A percentile compares a stretch with the other conserved stretches of the same genome.
Conservation (phyloP, 2,329 filamentous ascomycete species). For the Lecanosticta acicola region DNA sequence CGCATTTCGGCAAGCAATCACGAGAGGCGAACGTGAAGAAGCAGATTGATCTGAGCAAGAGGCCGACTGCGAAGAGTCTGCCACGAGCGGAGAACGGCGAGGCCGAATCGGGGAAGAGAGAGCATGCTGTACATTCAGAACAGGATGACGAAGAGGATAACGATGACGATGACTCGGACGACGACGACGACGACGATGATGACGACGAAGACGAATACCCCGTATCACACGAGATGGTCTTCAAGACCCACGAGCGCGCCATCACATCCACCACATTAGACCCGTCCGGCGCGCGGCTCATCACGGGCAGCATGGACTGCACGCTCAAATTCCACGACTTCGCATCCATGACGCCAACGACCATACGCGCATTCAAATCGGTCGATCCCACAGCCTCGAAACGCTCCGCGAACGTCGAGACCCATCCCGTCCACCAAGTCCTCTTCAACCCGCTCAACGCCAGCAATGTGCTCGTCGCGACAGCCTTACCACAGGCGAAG, state of each 20-base stretch:
- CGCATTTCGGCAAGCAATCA: slow-evolving; percentile 78
- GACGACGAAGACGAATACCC: slow-evolving; percentile 85
- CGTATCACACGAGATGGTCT: slow-evolving; percentile 82
- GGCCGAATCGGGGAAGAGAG: slow-evolving; percentile 7
- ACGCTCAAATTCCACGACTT: slow-evolving; percentile 92
- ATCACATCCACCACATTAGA: slow-evolving; percentile 82
- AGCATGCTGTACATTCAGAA: slow-evolving; percentile 38
- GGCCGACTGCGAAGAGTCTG: slow-evolving; percentile 42
- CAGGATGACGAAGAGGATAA: slow-evolving; percentile 32
- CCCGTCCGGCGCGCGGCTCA: slow-evolving; percentile 73
- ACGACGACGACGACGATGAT: slow-evolving; percentile 55
- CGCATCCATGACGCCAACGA: slow-evolving; percentile 89
- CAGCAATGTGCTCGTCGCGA: slow-evolving; percentile 75
- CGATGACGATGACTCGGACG: slow-evolving; percentile 42
- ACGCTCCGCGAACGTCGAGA: slow-evolving; percentile 65
- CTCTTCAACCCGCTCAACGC: slow-evolving; percentile 81
- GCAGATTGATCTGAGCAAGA: slow-evolving; percentile 74
- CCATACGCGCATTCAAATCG: slow-evolving; percentile 86
- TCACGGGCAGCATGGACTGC: slow-evolving; percentile 88
- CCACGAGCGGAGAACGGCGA: neutral
- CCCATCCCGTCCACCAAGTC: slow-evolving; percentile 80
- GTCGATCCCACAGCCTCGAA: slow-evolving; percentile 82
- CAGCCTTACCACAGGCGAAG: slow-evolving; percentile 83
- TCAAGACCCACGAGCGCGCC: slow-evolving; percentile 86
- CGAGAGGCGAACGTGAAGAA: slow-evolving; percentile 67